Evolutionary conservation across 164 flowering plant species (phyloP).

Genomic region (Vitis rotundifolia): DNA sequence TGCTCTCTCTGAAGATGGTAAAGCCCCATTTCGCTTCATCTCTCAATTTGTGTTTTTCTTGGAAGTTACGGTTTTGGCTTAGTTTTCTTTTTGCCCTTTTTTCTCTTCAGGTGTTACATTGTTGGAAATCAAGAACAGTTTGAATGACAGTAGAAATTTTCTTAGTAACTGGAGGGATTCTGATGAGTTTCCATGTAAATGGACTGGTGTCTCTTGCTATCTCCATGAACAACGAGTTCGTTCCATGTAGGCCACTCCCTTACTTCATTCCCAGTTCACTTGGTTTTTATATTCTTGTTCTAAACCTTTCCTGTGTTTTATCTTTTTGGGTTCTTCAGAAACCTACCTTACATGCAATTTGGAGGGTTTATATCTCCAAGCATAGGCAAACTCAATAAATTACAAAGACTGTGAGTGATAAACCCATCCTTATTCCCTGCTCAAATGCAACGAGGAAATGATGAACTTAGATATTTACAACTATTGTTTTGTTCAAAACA

Average conservation of each 20-base stretch:
- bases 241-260: slow-evolving; percentile 55
- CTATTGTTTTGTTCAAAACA: slow-evolving; percentile 18
- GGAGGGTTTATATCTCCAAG: slow-evolving; percentile 83
- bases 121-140: slow-evolving; percentile 64
- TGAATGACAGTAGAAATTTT: slow-evolving; percentile 64
- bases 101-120: slow-evolving; percentile 53
- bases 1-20: slow-evolving; percentile 82
- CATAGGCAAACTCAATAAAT: slow-evolving; percentile 74
- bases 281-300: slow-evolving; percentile 3
- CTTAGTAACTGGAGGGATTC: slow-evolving; percentile 70
- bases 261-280: not conserved
- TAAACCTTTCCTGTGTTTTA: not conserved
- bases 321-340: slow-evolving; percentile 45
- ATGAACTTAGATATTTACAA: too few relatives aligned
- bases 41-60: not conserved
- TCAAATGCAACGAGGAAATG: not conserved
- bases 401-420: slow-evolving; percentile 84
- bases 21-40: slow-evolving; percentile 2
- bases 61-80: not conserved
- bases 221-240: slow-evolving; percentile 55
- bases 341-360: slow-evolving; percentile 81
- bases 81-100: slow-evolving; percentile 1
- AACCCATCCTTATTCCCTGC: not conserved
- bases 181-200: slow-evolving; percentile 76
- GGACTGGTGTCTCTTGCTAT: slow-evolving; percentile 87